Conservation (phyloP, 192 early-diverging fungal genomes). For the Endogone sp. region DNA sequence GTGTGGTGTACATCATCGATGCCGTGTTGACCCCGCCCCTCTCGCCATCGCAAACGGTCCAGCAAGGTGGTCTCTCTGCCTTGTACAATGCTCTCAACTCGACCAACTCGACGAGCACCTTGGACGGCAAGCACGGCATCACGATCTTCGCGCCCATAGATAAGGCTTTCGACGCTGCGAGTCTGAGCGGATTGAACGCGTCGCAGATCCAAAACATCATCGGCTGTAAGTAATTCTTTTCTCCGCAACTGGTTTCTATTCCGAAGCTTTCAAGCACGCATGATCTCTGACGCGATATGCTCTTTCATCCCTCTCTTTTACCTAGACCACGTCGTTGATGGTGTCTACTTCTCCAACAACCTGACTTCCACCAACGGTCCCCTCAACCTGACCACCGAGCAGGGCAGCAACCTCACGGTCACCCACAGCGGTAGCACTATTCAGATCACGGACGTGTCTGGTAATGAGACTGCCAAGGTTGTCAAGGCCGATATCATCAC, state of each 20-base stretch:
- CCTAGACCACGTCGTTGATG: constrained; percentile 46
- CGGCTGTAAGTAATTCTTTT: background rate
- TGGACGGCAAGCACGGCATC: background rate
- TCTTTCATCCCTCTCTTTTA: constrained; percentile 18
- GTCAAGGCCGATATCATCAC: constrained; percentile 18
- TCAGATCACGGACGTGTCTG: background rate
- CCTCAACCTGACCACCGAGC: background rate
- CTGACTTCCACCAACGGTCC: background rate
- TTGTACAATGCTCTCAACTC: background rate
- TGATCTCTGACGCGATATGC: too few relatives aligned
- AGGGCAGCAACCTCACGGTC: background rate
- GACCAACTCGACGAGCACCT: background rate
- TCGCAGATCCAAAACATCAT: constrained; percentile 34
- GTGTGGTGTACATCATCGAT: constrained; percentile 43
- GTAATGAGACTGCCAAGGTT: constrained; percentile 8
- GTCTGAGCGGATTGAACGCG: constrained; percentile 52
- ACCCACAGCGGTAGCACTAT: background rate
- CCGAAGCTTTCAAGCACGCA: too few relatives aligned
- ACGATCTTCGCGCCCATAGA: constrained; percentile 66
- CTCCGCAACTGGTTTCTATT: background rate
- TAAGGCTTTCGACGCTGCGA: constrained; percentile 52
- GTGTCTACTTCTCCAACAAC: background rate
- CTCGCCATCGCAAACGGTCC: background rate
- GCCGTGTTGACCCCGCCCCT: constrained; percentile 32
- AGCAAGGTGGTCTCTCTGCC: background rate